phyloP scores from a whole-genome alignment of 1,284 basidiomycete species.

The Trichosporon sp. region DNA sequence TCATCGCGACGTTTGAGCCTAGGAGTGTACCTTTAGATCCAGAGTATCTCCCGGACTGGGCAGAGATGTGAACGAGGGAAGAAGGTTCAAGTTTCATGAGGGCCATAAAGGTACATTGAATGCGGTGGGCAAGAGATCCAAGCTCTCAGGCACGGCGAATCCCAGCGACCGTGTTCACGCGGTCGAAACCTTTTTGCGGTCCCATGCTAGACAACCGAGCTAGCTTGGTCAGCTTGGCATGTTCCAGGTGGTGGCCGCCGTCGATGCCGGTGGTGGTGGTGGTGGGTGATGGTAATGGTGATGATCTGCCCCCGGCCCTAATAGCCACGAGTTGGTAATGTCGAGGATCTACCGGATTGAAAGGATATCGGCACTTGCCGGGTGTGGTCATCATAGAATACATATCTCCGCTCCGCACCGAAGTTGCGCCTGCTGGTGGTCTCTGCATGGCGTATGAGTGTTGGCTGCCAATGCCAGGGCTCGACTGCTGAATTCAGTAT shows the following conservation, averaged over 20 bases:
- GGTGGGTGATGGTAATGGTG: too few relatives aligned
- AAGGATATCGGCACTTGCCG: too few relatives aligned
- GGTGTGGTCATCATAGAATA: neutral
- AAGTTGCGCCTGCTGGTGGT: too few relatives aligned
- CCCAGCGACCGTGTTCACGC: neutral
- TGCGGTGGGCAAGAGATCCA: constrained; percentile 2
- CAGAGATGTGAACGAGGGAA: constrained; percentile 1
- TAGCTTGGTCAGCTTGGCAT: neutral
- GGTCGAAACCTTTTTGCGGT: neutral
- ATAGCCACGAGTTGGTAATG: too few relatives aligned
- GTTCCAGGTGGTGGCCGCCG: too few relatives aligned
- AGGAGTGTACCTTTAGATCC: constrained; percentile 26
- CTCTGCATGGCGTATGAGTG: neutral
- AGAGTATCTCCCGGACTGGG: constrained; percentile 31
- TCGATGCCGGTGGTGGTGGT: too few relatives aligned
- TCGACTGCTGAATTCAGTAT: neutral
- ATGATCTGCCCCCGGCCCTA: too few relatives aligned
- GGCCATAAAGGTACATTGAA: neutral
- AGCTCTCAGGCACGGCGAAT: neutral
- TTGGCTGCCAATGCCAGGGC: too few relatives aligned
- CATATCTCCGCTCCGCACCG: neutral
- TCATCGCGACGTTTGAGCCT: constrained; percentile 44
- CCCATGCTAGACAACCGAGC: neutral
- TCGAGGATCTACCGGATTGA: too few relatives aligned
- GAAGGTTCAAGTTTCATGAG: neutral